These are phyloP conservation scores for Ogataea naganishii DNA, from an alignment of 805 yeast species.

Conservation along the genomic window DNA sequence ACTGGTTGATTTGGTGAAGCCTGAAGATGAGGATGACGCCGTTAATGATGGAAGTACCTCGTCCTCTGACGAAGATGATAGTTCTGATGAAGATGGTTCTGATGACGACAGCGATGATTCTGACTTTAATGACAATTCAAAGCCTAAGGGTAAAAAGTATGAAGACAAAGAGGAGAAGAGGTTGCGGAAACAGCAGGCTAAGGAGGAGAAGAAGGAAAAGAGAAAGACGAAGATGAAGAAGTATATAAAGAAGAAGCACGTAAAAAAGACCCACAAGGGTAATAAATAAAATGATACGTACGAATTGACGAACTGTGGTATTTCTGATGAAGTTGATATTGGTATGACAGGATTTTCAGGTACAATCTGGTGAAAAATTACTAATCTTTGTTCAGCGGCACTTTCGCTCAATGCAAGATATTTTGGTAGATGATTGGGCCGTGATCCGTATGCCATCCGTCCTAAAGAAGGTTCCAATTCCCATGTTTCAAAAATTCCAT, in stretches of 20 bases:
- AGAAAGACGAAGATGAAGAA: conserved; percentile 78
- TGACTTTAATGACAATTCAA: conserved; percentile 20
- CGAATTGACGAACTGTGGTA: background rate
- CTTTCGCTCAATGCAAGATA: no score
- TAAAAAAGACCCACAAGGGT: conserved; percentile 34
- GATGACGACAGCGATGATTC: conserved; percentile 26
- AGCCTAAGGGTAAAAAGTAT: conserved; percentile 62
- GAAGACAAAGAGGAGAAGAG: conserved; percentile 75
- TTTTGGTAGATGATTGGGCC: no score
- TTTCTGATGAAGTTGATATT: background rate
- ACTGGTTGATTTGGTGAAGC: conserved; percentile 49
- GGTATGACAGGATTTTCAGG: background rate
- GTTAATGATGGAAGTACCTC: conserved; percentile 23
- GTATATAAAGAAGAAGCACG: conserved; percentile 68
- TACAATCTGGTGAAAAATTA: no score
- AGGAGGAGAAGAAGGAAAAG: conserved; percentile 69
- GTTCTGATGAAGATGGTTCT: conserved; percentile 1
- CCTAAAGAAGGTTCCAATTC: no score
- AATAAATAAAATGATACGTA: conserved; percentile 6
- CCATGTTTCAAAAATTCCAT: background rate
- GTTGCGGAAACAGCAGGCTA: conserved; percentile 66
- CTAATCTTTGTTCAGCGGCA: no score
- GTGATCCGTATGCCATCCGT: no score
- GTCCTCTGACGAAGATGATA: conserved; percentile 24
- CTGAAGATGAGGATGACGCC: conserved; percentile 21